A percentile compares a stretch with the other conserved stretches of the same genome.
phyloP scores from a whole-genome alignment of 768 basidiomycete species.

The Boletus vermiculosoides region DNA sequence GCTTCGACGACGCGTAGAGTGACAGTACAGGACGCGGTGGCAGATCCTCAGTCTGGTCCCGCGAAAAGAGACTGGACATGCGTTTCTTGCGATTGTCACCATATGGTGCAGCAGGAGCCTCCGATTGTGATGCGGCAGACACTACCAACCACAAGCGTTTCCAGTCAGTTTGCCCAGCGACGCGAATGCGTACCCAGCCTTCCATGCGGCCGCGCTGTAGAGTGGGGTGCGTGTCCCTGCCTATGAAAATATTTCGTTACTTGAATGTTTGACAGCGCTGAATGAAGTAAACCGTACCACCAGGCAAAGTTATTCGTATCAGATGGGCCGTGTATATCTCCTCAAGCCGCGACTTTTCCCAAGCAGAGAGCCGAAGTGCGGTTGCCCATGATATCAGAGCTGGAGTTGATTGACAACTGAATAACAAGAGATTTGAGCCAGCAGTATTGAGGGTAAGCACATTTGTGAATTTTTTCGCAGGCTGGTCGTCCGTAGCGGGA shows the following conservation, averaged over 20 bases:
- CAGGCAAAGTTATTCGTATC: constrained; percentile 70
- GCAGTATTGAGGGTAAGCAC: constrained; percentile 93
- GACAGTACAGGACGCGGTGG: constrained; percentile 45
- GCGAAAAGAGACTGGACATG: constrained; percentile 62
- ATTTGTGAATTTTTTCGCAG: constrained; percentile 62
- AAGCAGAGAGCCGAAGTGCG: constrained; percentile 83
- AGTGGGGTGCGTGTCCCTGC: constrained; percentile 56
- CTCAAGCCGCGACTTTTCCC: constrained; percentile 94
- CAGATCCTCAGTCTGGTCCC: constrained; percentile 41
- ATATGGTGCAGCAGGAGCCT: constrained; percentile 22
- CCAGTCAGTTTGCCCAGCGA: constrained; percentile 99
- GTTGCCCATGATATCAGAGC: constrained; percentile 87
- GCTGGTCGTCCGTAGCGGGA: constrained; percentile 48
- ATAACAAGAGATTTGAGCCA: constrained; percentile 84
- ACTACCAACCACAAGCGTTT: constrained; percentile 86
- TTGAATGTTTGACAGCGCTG: constrained; percentile 26
- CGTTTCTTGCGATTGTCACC: constrained; percentile 46
- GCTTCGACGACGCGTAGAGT: constrained; percentile 62
- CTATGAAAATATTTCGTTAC: constrained; percentile 25
- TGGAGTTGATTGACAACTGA: constrained; percentile 74
- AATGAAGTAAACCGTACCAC: constrained; percentile 33
- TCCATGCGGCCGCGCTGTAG: constrained; percentile 76
- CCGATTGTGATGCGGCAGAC: constrained; percentile 42
- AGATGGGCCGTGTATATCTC: constrained; percentile 98
- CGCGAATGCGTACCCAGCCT: constrained; percentile 86